Base-by-base conservation (phyloP, 2,329 filamentous ascomycete genomes). In the Grosmannia penicillata region DNA sequence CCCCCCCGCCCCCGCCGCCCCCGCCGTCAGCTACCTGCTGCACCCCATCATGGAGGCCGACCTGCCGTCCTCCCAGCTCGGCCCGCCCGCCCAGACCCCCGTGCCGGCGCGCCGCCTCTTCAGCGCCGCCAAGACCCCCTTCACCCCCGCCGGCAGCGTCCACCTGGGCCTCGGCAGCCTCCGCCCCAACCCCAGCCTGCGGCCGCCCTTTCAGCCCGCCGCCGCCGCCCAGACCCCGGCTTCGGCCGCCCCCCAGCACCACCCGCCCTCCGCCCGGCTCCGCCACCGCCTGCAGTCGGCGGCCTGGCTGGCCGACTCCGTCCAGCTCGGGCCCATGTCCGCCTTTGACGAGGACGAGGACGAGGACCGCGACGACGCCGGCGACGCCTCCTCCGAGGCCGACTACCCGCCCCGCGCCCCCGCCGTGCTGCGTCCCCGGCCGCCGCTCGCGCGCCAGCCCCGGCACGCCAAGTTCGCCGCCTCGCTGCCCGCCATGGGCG, bases 291-390 rank as follows among this genome's bases (percentile, higher is more conserved):
- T 49, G 24, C 42, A 38, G 33, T 35, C 43, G 21, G 48, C 48
- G 3, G 40, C 48, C 2, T 37, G 41, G 6, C 42, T 49, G 7
- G 46, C 44, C n/a, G 43, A 45, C 14, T 49, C 48, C 10, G 39
- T 48, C 10, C 48, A 46, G 44, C 41, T 49, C 3, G 48, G 48
- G 7, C 48, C 48, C 23, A 48, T 48, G 48, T 44, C 45, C 13
- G 48, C 43, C 36, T 48, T 49, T 38, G 45, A 49, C 41, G 48
- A 45, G n/a, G 38, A 28, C 15, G 42, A 44, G 18, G 40, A 29
- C 8, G 19, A 25, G 11, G 21, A 30, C 32, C 10, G 13, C 19
- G 26, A 8, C 2, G 36, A 31, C 14, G 28, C 25, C 27, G 26
- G 10, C 34, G 30, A 41, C 9, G 28, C 29, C 14, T 32, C 33